Conservation (phyloP, 108 stramenopile genomes). For the Conticribra weissflogii region DNA sequence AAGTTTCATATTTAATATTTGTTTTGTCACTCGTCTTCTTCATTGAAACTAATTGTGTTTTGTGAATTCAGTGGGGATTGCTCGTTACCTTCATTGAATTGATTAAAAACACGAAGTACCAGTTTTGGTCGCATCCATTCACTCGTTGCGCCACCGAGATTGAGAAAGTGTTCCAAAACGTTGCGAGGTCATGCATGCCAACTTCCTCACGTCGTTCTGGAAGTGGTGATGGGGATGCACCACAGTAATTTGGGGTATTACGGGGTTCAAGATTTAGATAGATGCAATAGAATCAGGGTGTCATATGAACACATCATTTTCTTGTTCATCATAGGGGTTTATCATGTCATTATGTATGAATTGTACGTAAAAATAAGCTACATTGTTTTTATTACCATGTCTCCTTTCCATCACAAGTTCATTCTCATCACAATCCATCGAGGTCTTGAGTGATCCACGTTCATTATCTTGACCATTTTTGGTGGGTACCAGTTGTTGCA, state of each 20-base stretch:
- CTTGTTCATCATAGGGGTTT: conserved; percentile 1
- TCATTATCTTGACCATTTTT: too few species aligned
- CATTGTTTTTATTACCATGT: too few species aligned
- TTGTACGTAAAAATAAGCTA: background rate
- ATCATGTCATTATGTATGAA: background rate
- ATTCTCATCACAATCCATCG: too few species aligned
- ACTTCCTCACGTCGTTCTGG: conserved; percentile 25
- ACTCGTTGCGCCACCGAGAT: conserved; percentile 98
- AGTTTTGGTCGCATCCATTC: conserved; percentile 98
- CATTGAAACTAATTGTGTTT: conserved; percentile 53
- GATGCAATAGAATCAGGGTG: conserved; percentile 9
- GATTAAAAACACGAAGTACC: conserved; percentile 98
- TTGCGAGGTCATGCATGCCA: conserved; percentile 89
- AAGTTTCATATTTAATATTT: conserved; percentile 81
- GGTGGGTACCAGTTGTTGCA: too few species aligned
- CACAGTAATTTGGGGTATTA: conserved; percentile 16
- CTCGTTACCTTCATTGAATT: conserved; percentile 99
- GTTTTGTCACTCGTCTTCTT: background rate
- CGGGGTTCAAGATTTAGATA: conserved; percentile 5
- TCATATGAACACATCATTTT: background rate
- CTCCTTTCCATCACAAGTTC: too few species aligned
- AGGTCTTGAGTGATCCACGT: too few species aligned
- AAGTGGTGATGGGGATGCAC: conserved; percentile 33
- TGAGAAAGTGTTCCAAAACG: conserved; percentile 97
- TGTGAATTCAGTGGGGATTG: conserved; percentile 84